Base-by-base conservation (phyloP, 345 rosid species). In the Hibiscus mutabilis region DNA sequence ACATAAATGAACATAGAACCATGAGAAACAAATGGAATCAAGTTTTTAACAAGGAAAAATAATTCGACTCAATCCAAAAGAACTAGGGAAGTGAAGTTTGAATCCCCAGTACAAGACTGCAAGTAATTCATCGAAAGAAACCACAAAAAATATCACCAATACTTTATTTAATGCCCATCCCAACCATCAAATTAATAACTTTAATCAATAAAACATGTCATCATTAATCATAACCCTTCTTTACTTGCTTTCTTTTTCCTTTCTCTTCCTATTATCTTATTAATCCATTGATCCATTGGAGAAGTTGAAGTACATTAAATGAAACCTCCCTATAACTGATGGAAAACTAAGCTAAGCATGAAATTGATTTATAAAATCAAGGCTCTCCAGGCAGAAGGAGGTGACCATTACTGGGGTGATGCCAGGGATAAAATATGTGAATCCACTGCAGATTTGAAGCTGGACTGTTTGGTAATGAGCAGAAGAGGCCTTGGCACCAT, bases 401-500 rank as follows among this genome's bases (percentile, higher is more conserved):
- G 89, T 81, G 60, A 84, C 75, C 49, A 86, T 91, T 89, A 89
- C 75, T 93, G 97, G 91, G 98, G 94, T 31, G 97, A 91, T 79
- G 82, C 98, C 16, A 86, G 27, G 27, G 1, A 25, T 25, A 25
- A 25, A 25, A 25, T 25, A 25, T 83, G 92, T 12, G 87, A 78
- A 42, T 93, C 96, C 0, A 83, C 81, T n/a, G 85, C 66, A 19
- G 86, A 82, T 77, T 71, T 93, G 76, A 89, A 91, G 79, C 89
- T 93, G 12, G 88, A 87, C 68, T 86, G 84, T 52, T 55, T 93
- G 79, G 90, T 86, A 67, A 84, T 91, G 86, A 97, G 97, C n/a
- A 93, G 92, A 85, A 84, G 98, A 70, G 97, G 98, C 55, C 93
- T 89, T 60, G 97, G 97, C 77, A 77, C 82, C 73, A 84, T 93